Conservation (phyloP, 2,329 filamentous ascomycete genomes). For the Colletotrichum somersetense region DNA sequence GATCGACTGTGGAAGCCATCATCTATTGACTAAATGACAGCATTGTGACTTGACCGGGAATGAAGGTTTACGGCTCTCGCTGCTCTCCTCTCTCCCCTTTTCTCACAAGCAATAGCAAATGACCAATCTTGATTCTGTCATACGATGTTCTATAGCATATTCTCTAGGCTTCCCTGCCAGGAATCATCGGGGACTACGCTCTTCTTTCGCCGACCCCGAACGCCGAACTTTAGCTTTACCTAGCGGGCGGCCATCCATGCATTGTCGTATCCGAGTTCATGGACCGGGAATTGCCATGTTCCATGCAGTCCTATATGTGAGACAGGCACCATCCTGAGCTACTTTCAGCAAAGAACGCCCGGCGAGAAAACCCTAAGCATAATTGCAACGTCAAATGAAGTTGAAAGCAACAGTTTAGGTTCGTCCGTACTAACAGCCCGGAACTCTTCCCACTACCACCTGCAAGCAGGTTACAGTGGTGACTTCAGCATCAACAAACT, state of each 20-base stretch:
- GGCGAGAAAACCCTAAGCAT: neutral
- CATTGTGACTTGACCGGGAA: neutral
- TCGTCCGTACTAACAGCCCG: neutral
- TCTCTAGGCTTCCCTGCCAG: neutral
- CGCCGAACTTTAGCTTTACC: neutral
- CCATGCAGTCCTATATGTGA: neutral
- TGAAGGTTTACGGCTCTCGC: neutral
- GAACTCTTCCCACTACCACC: neutral
- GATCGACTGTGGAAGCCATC: neutral
- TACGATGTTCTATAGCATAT: neutral
- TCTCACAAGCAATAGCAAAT: neutral
- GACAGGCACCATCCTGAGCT: neutral
- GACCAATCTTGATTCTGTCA: neutral
- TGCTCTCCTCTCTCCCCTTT: neutral
- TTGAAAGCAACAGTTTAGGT: neutral
- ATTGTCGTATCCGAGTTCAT: neutral
- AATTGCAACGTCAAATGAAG: neutral
- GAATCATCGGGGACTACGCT: neutral
- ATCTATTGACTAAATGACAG: neutral
- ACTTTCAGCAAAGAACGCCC: neutral
- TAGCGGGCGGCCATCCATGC: neutral
- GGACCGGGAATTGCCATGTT: neutral
- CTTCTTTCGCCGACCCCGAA: neutral
- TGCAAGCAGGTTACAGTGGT: neutral
- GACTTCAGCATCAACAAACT: neutral